Evolutionary conservation across 169 alveolate genomes (phyloP).

Genomic region (Plasmodium vinckei): DNA sequence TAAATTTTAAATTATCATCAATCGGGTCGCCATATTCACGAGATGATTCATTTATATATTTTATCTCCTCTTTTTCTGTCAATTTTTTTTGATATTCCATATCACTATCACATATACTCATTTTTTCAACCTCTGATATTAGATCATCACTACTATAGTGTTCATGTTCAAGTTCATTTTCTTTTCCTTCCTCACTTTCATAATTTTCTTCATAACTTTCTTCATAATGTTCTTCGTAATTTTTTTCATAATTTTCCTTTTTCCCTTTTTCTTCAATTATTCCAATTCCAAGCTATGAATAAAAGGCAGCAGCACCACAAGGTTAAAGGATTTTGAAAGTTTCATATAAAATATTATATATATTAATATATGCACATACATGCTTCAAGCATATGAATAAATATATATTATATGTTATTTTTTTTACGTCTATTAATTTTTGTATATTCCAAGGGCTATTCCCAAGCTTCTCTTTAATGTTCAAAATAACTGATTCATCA

Average conservation of each 20-base stretch:
- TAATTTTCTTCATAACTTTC: not conserved
- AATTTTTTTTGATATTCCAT: not conserved
- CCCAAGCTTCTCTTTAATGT: slow-evolving; percentile 62
- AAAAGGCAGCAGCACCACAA: not conserved
- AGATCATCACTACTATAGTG: slow-evolving; percentile 61
- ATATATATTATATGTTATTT: not conserved
- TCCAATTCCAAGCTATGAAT: slow-evolving; percentile 33
- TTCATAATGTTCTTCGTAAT: not conserved
- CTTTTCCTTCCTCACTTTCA: not conserved
- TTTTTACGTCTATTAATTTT: slow-evolving; percentile 53
- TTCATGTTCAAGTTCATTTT: slow-evolving; percentile 40
- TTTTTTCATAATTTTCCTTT: not conserved
- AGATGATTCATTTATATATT: not conserved
- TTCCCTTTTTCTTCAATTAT: slow-evolving; percentile 11
- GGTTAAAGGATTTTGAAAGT: too few species aligned
- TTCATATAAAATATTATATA: too few species aligned
- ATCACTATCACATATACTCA: not conserved
- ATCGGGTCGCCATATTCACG: not conserved
- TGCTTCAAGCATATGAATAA: too few species aligned
- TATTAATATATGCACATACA: too few species aligned
- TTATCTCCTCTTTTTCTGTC: not conserved
- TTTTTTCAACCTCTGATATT: slow-evolving; percentile 40
- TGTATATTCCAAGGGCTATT: slow-evolving; percentile 62
- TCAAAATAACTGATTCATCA: slow-evolving; percentile 26
- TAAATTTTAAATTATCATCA: slow-evolving; percentile 7